Evolutionary conservation across 352 stramenopile genomes (phyloP).

Genomic region (Globisporangium sylvaticum): DNA sequence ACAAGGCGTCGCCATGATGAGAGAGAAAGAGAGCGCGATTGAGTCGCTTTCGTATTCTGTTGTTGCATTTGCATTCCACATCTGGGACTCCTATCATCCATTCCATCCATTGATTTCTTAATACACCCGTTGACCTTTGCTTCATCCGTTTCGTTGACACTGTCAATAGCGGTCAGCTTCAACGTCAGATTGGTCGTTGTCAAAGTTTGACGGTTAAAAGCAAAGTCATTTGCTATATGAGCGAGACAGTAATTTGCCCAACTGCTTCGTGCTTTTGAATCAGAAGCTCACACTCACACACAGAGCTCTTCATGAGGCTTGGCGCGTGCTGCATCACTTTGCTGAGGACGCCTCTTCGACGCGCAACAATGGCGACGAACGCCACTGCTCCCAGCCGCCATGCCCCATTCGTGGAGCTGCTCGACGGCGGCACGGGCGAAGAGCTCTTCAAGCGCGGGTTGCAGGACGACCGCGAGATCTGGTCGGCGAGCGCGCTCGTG

Average conservation of each 20-base stretch:
- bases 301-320: not conserved
- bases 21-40: not conserved
- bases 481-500: conserved; percentile 85
- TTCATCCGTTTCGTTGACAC: too few relatives aligned
- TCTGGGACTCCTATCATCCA: too few relatives aligned
- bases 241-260: too few relatives aligned
- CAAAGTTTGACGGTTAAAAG: too few relatives aligned
- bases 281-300: not conserved
- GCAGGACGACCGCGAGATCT: conserved; percentile 86
- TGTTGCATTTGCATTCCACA: not conserved
- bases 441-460: conserved; percentile 84
- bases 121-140: too few relatives aligned
- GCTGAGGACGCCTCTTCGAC: not conserved
- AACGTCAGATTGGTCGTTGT: too few relatives aligned
- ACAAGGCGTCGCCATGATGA: not conserved
- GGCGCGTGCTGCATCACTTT: not conserved
- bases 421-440: conserved; percentile 90
- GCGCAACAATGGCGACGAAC: not conserved
- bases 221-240: too few relatives aligned
- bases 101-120: too few relatives aligned
- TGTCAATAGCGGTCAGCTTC: too few relatives aligned
- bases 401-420: conserved; percentile 29
- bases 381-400: not conserved
- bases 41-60: not conserved
- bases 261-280: too few relatives aligned